Evolutionary conservation across 2,329 filamentous ascomycete species (phyloP), one percentile per base, ranked within the genome.

Genomic region (Ascochyta clinopodiicola): DNA sequence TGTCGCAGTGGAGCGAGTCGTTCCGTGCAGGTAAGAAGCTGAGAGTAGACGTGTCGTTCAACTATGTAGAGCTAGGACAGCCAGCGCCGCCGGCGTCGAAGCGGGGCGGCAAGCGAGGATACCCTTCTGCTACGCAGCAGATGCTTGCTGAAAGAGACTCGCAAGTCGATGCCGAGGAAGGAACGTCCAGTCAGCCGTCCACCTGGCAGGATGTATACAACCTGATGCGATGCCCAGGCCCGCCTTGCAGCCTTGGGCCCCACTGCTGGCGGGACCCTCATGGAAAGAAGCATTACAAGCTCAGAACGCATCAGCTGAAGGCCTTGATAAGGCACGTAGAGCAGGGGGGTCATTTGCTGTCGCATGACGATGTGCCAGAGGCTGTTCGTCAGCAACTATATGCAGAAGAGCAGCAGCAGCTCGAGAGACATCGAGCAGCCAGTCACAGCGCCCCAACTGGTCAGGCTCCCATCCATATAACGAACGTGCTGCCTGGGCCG

Each of bases 201-300:
- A 46, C 66, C 57, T 75, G 62, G 68, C 45, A 54, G n/a, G 54
- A 70, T 35, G 66, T 76, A 7, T 76, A 77, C 54, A 57, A 37
- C 34, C 35, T 66, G 13, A 70, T 77, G 53, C 68, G 62, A 24
- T 77, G 67, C 45, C 64, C 65, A 45, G 62, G 68, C 12, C 54
- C 59, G 46, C 65, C 58, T 37, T 76, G 63, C 51, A 39, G 67
- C 38, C 57, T 61, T 38, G 64, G 67, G 22, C 65, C 65, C 35
- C 62, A 75, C 52, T 76, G 67, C 62, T 77, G 66, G 73, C 56
- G 62, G 36, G 68, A 76, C 52, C 68, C 69, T 6, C 8, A 29
- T 29, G 10, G 27, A 29, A 29, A 29, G 8, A 29, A 29, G 27
- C 27, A 29, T 9, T 29, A 29, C 8, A 29, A 29, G 27, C 27